A percentile compares a stretch with the other conserved stretches of the same genome.
Evolutionary conservation across 139 green algal species (phyloP).

Genomic region (Pleodorina starrii): DNA sequence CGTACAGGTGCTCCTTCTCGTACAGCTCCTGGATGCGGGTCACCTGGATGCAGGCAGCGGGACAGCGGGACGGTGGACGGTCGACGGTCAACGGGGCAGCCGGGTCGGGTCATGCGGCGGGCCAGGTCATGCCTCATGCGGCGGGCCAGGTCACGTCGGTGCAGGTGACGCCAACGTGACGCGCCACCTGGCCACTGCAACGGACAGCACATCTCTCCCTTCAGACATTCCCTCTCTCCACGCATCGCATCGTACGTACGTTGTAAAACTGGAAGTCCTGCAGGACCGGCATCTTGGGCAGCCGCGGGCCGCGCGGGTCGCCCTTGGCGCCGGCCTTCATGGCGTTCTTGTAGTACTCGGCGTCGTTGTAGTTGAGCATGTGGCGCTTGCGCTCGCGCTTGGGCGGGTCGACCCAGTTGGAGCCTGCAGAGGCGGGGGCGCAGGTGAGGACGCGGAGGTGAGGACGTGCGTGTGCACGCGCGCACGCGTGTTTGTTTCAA

Average conservation of each 20-base stretch:
- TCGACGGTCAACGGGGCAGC: neutral
- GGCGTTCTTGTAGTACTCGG: conserved; percentile 65
- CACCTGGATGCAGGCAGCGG: conserved; percentile 57
- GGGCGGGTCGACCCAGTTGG: conserved; percentile 96
- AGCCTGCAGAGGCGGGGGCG: neutral
- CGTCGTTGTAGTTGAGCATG: conserved; percentile 87
- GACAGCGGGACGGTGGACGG: too few species aligned
- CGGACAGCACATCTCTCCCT: too few species aligned
- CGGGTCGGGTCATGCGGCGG: too few species aligned
- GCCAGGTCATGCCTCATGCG: too few species aligned
- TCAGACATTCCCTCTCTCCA: too few species aligned
- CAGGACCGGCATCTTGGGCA: conserved; percentile 94
- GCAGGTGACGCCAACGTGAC: too few species aligned
- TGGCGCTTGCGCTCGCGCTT: conserved; percentile 95
- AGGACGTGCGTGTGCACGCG: too few species aligned
- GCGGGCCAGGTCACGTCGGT: too few species aligned
- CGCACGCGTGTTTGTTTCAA: too few species aligned
- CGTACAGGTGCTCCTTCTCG: conserved; percentile 88
- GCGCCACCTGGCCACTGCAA: too few species aligned
- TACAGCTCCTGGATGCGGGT: conserved; percentile 85
- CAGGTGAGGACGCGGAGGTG: too few species aligned
- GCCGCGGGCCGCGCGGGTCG: conserved; percentile 56
- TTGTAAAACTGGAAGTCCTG: conserved; percentile 99
- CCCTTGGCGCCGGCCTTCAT: conserved; percentile 62
- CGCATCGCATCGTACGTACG: conserved; percentile 29